Evolutionary conservation across 140 eudicot genomes (phyloP).

Genomic region (Anethum foeniculum): DNA sequence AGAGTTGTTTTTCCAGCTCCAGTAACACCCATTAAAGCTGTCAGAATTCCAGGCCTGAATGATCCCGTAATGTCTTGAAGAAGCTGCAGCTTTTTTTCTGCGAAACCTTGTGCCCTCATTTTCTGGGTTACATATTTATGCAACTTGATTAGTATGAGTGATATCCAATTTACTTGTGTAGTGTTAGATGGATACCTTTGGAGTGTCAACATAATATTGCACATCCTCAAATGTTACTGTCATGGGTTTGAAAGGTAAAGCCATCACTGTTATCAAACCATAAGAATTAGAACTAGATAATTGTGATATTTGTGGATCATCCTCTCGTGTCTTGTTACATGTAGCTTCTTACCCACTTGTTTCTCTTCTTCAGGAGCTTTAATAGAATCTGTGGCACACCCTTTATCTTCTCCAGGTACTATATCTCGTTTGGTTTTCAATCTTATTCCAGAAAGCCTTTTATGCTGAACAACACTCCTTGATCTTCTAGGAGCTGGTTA

Average conservation of each 20-base stretch:
- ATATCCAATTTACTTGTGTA: neutral
- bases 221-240: constrained; percentile 51
- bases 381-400: neutral
- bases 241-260: constrained; percentile 69
- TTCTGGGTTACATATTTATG: constrained; percentile 26
- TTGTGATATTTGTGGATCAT: neutral
- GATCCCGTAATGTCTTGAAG: constrained; percentile 66
- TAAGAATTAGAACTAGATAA: neutral
- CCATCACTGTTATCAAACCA: constrained; percentile 34
- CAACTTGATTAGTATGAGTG: neutral
- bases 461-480: constrained; percentile 19
- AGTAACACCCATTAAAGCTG: constrained; percentile 87
- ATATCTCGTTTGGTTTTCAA: neutral
- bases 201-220: constrained; percentile 60
- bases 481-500: constrained; percentile 25
- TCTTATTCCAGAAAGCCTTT: constrained; percentile 14
- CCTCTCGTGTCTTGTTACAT: neutral
- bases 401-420: constrained; percentile 3
- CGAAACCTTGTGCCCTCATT: constrained; percentile 52
- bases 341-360: constrained; percentile 10
- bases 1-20: constrained; percentile 95
- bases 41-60: constrained; percentile 72
- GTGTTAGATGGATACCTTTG: constrained; percentile 10
- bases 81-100: constrained; percentile 45
- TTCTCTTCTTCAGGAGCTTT: constrained; percentile 7